Evolutionary conservation across 148 eudicot species (phyloP), one percentile per base, ranked within the genome.

Genomic region (Tetragonia tetragonoides): DNA sequence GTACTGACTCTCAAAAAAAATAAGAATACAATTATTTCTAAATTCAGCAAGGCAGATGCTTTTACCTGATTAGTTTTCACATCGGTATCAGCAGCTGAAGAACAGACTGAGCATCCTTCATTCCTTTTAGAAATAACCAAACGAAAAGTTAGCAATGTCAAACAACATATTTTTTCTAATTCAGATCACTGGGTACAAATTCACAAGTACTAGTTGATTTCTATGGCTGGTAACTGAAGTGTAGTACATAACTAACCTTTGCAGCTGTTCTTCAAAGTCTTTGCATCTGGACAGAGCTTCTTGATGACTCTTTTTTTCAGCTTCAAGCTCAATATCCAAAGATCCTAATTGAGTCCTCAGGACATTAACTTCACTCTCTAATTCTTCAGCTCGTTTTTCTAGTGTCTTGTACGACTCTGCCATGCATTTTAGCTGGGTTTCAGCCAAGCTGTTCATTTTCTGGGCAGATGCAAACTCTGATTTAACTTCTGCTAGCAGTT

Each of bases 391-490:
- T 53, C 89, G 89, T 67, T 81, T 88, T 87, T 95, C 97, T 21
- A 93, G 93, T 72, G 94, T 83, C 70, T 87, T 93, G 80, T 95
- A 95, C 0, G 99, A 95, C 78, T 91, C 97, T 18, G 97, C 91
- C 97, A 95, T 93, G 82, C 99, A 95, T 82, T 93, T 95, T 64
- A 95, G 91, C 78, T 95, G 99, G 77, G 99, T 95, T 83, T 95
- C 99, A 34, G 93, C 90, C 85, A 93, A 87, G 77, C 97, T 81
- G 74, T 95, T 93, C 79, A 78, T 79, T 74, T 86, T 93, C 68
- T 87, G 89, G 66, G 93, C 89, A 78, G 94, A 85, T 17, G 88
- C 70, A 66, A 95, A 80, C 68, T 93, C 91, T 77, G 90, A 85
- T 78, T 88, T 90, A 72, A 89, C 91, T 81, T 90, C 99, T 56